Evolutionary conservation across 2,329 filamentous ascomycete genomes (phyloP), one percentile per base, ranked within the genome.

Genomic region (Alternaria metachromatica): DNA sequence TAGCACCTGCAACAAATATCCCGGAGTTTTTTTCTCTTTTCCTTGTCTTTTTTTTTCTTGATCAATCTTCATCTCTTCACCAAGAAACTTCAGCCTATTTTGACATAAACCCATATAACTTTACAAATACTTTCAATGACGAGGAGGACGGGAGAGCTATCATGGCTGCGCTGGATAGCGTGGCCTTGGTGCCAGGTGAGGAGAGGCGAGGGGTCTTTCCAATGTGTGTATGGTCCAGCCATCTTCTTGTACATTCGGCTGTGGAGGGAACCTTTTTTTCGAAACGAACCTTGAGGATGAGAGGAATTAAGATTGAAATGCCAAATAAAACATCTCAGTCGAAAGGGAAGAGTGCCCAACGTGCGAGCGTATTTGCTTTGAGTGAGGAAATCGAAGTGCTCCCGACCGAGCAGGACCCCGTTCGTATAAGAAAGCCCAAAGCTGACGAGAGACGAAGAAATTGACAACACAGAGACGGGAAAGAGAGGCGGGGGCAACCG

Each of bases 91-190:
- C 45, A 56, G 46, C 65, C 58, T 61, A 51, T 66, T 66, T 64
- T 48, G 54, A 61, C 58, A 64, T 55, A 66, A 70, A 64, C 56
- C 49, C 61, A 72, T 66, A 67, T 64, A 66, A 69, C 68, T 62
- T 48, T 50, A 46, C 55, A 58, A 62, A 44, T 60, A 20, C 23
- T 48, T 56, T 62, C 60, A 12, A 48, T 13, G 25, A 51, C 56
- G 28, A 13, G 9, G 33, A 21, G 9, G 33, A 25, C 49, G 6
- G n/a, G n/a, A 10, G 37, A 4, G 8, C 23, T 9, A 25, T 26
- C 7, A 33, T 25, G 37, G 46, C 7, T 30, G 11, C 49, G 49
- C 55, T 62, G 49, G 55, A 45, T 50, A 59, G 60, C 43, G 60
- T 54, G 30, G n/a, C 43, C 54, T 13, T 12, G 53, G 12, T 50